Evolutionary conservation across 371 early-diverging fungal species (phyloP).

Genomic region (Vairimorpha necatrix): DNA sequence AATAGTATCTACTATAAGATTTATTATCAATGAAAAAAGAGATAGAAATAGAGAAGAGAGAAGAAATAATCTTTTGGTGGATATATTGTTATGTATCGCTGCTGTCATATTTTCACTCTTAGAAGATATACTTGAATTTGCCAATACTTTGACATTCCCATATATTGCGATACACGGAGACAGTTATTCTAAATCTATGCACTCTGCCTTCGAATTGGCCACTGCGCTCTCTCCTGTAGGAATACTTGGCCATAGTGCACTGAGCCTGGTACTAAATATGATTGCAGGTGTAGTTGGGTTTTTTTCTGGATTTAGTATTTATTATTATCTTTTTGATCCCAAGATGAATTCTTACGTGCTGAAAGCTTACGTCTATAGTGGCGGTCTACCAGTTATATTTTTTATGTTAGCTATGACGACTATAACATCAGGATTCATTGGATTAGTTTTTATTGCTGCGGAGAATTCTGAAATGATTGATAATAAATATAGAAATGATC

Average conservation of each 20-base stretch:
- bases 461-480: background rate
- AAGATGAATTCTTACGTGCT: background rate
- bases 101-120: background rate
- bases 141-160: conserved; percentile 26
- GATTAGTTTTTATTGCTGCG: background rate
- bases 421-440: background rate
- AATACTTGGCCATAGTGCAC: background rate
- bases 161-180: conserved; percentile 31
- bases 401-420: background rate
- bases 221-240: background rate
- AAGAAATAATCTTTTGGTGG: background rate
- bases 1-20: conserved; percentile 26
- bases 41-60: conserved; percentile 7
- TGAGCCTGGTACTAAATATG: too few relatives aligned
- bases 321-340: background rate
- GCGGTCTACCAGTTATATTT: background rate
- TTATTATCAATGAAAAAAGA: conserved; percentile 7
- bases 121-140: conserved; percentile 11
- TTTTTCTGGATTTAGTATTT: background rate
- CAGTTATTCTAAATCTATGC: conserved; percentile 23
- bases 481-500: background rate
- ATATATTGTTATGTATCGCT: conserved; percentile 7
- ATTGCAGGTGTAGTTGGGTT: background rate
- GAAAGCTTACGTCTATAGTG: background rate
- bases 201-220: conserved; percentile 8